Base-by-base conservation (phyloP, 2,329 filamentous ascomycete genomes). In the Monosporascus sp. region DNA sequence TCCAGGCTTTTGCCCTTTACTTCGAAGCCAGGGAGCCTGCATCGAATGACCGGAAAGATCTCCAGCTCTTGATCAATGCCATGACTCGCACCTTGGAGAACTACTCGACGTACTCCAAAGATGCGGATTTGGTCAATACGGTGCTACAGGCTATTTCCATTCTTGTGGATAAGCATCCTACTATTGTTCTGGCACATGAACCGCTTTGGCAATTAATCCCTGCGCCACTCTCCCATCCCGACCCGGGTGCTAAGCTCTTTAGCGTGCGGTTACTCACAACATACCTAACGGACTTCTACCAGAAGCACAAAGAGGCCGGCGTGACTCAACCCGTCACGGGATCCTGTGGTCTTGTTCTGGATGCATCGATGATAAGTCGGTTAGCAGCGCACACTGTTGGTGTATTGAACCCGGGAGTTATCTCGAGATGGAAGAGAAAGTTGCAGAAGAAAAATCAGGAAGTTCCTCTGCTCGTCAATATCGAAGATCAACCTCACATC, bases 1-100 rank as follows among this genome's bases (percentile, higher is more conserved):
- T 97, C 50, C 88, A 94, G 66, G 83, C 88, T 31, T 96, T 92
- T 74, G 81, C 85, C 1, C 83, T 94, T 49, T 96, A 93, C 69
- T 88, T 96, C 54, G 88, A 94, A 55, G 81, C 81, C 0, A 79
- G 80, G 36, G 82, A 83, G 38, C 74, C 80, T 3, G 76, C 74
- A 2, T 66, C 76, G 8, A 83, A 82, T 54, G 85, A 85, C 54
- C 78, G 81, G 54, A 87, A 87, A 62, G 88, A 96, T 63, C 74
- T 89, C 11, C 76, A 78, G 11, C 79, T 84, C 37, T 76, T 92
- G 50, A 74, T 85, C 15, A 76, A 72, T 59, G 81, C 74, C 53
- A 75, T 82, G 8, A 66, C 79, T 7, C 68, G 76, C 7, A 72
- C 85, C 20, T 71, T 89, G 35, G 73, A 75, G 7, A 72, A 80